Conservation (phyloP, 345 rosid genomes). For the Brassica cretica region DNA sequence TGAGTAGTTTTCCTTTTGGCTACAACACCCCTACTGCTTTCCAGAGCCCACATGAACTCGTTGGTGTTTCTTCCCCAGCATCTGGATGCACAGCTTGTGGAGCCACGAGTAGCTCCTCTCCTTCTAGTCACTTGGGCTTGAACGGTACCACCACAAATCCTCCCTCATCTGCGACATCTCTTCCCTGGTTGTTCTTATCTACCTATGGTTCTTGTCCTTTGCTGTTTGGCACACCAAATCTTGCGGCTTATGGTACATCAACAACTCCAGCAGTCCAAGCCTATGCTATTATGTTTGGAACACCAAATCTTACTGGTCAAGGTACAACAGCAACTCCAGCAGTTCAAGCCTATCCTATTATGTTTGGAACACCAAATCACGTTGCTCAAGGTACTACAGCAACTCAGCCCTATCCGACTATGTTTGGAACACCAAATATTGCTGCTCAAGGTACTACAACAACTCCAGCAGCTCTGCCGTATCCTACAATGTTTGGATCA, state of each 20-base stretch:
- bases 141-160: conserved; percentile 7
- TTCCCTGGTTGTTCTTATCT: conserved; percentile 1
- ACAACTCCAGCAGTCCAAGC: not conserved
- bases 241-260: not conserved
- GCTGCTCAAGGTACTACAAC: conserved; percentile 5
- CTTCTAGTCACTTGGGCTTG: not conserved
- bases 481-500: not conserved
- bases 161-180: conserved; percentile 18
- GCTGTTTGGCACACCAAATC: not conserved
- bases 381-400: not conserved
- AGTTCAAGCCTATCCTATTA: not conserved
- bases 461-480: not conserved
- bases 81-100: conserved; percentile 30
- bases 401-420: not conserved
- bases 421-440: not conserved
- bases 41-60: not conserved
- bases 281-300: not conserved
- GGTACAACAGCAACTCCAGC: not conserved
- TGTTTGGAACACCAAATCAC: not conserved
- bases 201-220: not conserved
- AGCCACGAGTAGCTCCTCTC: conserved; percentile 26
- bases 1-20: not conserved
- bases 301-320: not conserved
- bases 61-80: conserved; percentile 8
- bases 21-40: not conserved